Base-by-base conservation (phyloP, 2,329 filamentous ascomycete genomes). In the Stromatinia cepivora region DNA sequence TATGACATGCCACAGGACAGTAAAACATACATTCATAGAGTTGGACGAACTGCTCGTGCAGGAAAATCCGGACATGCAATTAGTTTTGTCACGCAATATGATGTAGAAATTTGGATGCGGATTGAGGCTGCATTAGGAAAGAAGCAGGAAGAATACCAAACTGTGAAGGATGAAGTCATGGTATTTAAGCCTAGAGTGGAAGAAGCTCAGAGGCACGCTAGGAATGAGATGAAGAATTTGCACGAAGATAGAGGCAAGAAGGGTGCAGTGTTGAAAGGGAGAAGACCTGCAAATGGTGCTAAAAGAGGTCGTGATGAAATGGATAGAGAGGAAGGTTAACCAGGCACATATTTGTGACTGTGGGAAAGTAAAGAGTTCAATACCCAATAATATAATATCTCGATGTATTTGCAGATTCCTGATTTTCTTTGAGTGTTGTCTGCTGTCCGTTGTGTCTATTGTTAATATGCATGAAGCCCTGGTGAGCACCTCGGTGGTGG, bases 11-110 rank as follows among this genome's bases (percentile, higher is more conserved):
- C 93, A 0, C 86, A 88, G 39, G 92, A 96, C 80, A 92, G 88
- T 75, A 96, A 97, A 81, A 97, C 93, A 0, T 97, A 97, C 76
- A 91, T 97, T 45, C 93, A 97, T 80, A 87, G 93, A 66, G 93
- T 97, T 0, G 93, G 93, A 28, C 90, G 93, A 74, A 97, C 93
- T 0, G 93, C 93, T 0, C 88, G 93, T 80, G 93, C 93, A 0
- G 93, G 93, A 42, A 94, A 94, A 79, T 90, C 89, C 1, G 94
- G 94, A 63, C 87, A 92, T 56, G 93, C 93, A 11, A 86, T 97
- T 59, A 92, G 85, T 66, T 81, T 97, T 11, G 90, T 95, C 7
- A 97, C 92, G 0, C 93, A 97, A 79, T 97, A 96, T 74, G 93
- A 97, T 76, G 82, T 94, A 1, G 92, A 94, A 78, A 85, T 95